Evolutionary conservation across 495 filamentous ascomycete species (phyloP), one percentile per base, ranked within the genome.

Genomic region (Clohesyomyces aquaticus): DNA sequence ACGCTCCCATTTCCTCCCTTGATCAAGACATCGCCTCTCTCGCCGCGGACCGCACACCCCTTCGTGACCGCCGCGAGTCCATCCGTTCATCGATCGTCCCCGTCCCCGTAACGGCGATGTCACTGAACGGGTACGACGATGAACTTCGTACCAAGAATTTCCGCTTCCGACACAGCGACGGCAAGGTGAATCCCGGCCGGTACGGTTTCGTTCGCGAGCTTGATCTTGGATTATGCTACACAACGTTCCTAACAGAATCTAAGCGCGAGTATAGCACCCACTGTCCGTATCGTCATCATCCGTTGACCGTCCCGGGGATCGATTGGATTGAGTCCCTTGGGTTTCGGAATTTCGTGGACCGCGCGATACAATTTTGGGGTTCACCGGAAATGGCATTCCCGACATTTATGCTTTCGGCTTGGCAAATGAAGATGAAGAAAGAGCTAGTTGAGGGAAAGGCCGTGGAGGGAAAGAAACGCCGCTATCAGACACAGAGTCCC

Each of bases 151-250:
- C n/a, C n/a, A n/a, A n/a, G n/a, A n/a, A n/a, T n/a, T n/a, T n/a
- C n/a, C 32, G 32, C 6, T 38, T 38, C 32, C 48, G 25, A 52
- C 8, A 38, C 32, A 14, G 32, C 14, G 32, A 38, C 14, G 32
- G 32, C 14, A 38, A 38, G 32, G 52, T 55, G 12, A 32, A 55
- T 19, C 52, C 52, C 11, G 18, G 18, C 25, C 4, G 38, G n/a
- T 55, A 55, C 52, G 52, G 52, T 3, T 35, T 14, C n/a, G n/a
- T 19, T 4, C 22, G 8, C 4, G 25, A 16, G 26, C 3, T 19
- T 9, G 29, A 55, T 21, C 52, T 55, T 19, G 52, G 52, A 3
- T 21, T 55, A 3, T 55, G 52, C 52, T 55, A 41, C 52, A 23
- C 26, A 55, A 55, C 52, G 10, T 55, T 55, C 27, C 4, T 3